Evolutionary conservation across 2,329 filamentous ascomycete genomes (phyloP).

Genomic region (Thermoascus crustaceus): DNA sequence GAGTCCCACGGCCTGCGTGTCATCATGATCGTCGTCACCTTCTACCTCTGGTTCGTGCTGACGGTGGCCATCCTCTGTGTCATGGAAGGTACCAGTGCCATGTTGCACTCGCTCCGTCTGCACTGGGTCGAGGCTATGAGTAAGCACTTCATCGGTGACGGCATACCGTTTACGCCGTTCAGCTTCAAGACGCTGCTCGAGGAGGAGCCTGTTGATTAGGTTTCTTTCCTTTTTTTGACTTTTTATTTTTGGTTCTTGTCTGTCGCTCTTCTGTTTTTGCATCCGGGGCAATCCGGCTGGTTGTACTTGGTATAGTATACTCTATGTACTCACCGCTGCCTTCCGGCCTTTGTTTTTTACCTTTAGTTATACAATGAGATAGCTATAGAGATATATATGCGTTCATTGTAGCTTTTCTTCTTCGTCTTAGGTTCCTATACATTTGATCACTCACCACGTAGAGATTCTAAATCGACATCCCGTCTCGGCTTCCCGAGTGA

Average conservation of each 20-base stretch:
- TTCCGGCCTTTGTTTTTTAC: too few species aligned
- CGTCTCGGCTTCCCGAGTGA: too few species aligned
- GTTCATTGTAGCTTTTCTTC: too few species aligned
- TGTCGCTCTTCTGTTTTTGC: slow-evolving; percentile 9
- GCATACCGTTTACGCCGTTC: slow-evolving; percentile 79
- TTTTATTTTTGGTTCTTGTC: slow-evolving; percentile 10
- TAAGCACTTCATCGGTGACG: slow-evolving; percentile 90
- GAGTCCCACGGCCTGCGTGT: slow-evolving; percentile 59
- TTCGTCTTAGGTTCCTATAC: too few species aligned
- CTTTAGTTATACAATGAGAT: not conserved
- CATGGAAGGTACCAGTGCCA: slow-evolving; percentile 94
- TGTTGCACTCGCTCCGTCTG: slow-evolving; percentile 84
- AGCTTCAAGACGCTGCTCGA: slow-evolving; percentile 78
- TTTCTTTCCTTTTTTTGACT: slow-evolving; percentile 9
- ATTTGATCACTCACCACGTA: too few species aligned
- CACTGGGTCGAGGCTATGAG: slow-evolving; percentile 98
- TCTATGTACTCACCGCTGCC: too few species aligned
- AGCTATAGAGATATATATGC: slow-evolving; percentile 3
- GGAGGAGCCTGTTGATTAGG: slow-evolving; percentile 55
- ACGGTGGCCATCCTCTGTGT: slow-evolving; percentile 73
- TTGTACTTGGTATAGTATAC: slow-evolving; percentile 6
- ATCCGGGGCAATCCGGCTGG: slow-evolving; percentile 6
- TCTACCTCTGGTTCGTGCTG: slow-evolving; percentile 84
- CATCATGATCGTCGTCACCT: slow-evolving; percentile 71
- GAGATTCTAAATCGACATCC: too few species aligned